Evolutionary conservation across 306 rosid species (phyloP), one percentile per base, ranked within the genome.

Genomic region (Pachyrhizus erosus): DNA sequence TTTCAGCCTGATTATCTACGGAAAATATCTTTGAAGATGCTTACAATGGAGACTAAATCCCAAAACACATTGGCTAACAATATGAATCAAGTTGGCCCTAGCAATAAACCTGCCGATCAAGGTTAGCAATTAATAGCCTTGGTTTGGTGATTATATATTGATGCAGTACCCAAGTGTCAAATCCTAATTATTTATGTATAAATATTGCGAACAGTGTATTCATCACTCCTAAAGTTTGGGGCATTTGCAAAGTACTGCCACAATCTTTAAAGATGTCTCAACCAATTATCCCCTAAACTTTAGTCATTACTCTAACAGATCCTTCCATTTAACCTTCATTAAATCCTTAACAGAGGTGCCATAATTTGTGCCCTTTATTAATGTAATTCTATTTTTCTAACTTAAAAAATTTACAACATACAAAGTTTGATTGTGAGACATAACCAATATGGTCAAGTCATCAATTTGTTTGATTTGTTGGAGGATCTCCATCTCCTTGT

Each of bases 31-130:
- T 5, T 78, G 82, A 84, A 78, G 73, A 87, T 87, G 88, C 80
- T 84, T 27, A 77, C 84, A 13, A 87, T 87, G 96, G 97, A 91
- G 80, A 81, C 31, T 20, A 91, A 80, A 83, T 83, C 94, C 64
- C 92, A 87, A 87, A 85, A 37, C 39, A 9, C 87, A 14, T 43
- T 79, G 62, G 79, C 79, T 48, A 90, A 29, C 78, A 68, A 24
- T 76, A 86, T 76, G 85, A 92, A 86, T 86, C 70, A 89, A 67
- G 87, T 55, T 46, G 89, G 89, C 69, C 31, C 86, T 80, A 80
- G 87, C 86, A 90, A 74, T 79, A 85, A 84, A 26, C 90, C 87
- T 62, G 74, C 87, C 0, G 97, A 94, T 76, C 87, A 85, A 88
- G 92, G 98, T 84, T 87, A 86, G 82, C 54, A 70, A 69, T 64